A percentile compares a stretch with the other conserved stretches of the same genome.
These are phyloP conservation scores for Xylaria sp. DNA, from an alignment of 495 filamentous ascomycete genomes.

Conservation along the genomic window DNA sequence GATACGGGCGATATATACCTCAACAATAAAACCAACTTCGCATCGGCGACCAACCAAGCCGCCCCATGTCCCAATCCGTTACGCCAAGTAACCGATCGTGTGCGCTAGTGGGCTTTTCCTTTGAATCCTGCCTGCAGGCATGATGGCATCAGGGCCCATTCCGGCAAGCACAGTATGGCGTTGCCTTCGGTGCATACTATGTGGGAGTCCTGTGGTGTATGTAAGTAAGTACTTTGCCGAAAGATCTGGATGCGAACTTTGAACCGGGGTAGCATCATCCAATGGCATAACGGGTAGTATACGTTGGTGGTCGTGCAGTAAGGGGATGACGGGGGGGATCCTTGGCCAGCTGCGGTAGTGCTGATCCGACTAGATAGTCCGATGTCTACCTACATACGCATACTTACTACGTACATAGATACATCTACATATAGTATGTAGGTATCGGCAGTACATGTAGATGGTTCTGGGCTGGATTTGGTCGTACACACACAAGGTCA, in stretches of 20 bases:
- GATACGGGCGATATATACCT: background rate
- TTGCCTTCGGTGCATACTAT: background rate
- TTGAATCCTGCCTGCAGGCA: conserved; percentile 2
- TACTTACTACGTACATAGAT: too few relatives aligned
- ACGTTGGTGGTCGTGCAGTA: background rate
- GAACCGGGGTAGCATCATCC: background rate
- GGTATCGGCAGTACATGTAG: too few relatives aligned
- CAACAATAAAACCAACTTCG: background rate
- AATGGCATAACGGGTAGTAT: background rate
- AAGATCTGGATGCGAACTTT: background rate
- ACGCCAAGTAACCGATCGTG: conserved; percentile 7
- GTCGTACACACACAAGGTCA: background rate
- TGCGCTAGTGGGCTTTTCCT: background rate
- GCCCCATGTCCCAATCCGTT: background rate
- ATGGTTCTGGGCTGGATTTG: background rate
- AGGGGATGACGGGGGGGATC: background rate
- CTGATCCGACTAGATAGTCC: background rate
- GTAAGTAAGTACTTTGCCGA: background rate
- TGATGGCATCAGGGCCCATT: conserved; percentile 9
- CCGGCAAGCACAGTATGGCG: background rate
- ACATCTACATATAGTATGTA: too few relatives aligned
- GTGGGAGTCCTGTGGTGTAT: too few relatives aligned
- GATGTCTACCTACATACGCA: too few relatives aligned
- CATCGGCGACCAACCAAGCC: conserved; percentile 7
- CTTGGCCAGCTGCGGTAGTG: too few relatives aligned